phyloP scores from a whole-genome alignment of 257 asterid species.

The Penstemon barbatus region DNA sequence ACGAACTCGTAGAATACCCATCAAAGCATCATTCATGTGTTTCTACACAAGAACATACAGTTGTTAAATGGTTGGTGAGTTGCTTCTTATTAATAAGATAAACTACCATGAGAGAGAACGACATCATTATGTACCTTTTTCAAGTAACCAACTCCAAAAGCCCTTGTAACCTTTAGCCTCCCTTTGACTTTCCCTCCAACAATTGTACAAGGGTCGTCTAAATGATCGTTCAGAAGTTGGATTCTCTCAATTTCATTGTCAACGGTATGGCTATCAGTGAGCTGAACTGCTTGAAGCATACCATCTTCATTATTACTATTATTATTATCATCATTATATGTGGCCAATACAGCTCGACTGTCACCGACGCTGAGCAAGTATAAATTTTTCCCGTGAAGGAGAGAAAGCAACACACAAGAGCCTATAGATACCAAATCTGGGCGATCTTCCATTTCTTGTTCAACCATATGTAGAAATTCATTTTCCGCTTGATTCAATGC shows the following conservation, averaged over 20 bases:
- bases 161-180: constrained; percentile 87
- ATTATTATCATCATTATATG: constrained; percentile 36
- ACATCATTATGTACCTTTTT: constrained; percentile 56
- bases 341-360: constrained; percentile 92
- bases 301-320: constrained; percentile 25
- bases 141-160: constrained; percentile 97
- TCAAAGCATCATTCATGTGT: constrained; percentile 84
- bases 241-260: constrained; percentile 77
- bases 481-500: constrained; percentile 77
- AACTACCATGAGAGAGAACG: not conserved
- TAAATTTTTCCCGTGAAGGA: constrained; percentile 75
- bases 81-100: not conserved
- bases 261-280: constrained; percentile 76
- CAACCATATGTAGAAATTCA: constrained; percentile 90
- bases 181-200: constrained; percentile 83
- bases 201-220: constrained; percentile 62
- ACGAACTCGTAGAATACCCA: constrained; percentile 90
- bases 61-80: constrained; percentile 9
- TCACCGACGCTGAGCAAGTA: constrained; percentile 85
- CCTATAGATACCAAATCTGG: constrained; percentile 92
- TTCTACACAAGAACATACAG: constrained; percentile 48
- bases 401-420: constrained; percentile 71
- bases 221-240: constrained; percentile 67
- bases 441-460: constrained; percentile 96
- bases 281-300: constrained; percentile 59